A percentile compares a stretch with the other conserved stretches of the same genome.
These are phyloP conservation scores for Vaccinium macrocarpon DNA, from an alignment of 148 eudicot genomes.

Conservation along the genomic window DNA sequence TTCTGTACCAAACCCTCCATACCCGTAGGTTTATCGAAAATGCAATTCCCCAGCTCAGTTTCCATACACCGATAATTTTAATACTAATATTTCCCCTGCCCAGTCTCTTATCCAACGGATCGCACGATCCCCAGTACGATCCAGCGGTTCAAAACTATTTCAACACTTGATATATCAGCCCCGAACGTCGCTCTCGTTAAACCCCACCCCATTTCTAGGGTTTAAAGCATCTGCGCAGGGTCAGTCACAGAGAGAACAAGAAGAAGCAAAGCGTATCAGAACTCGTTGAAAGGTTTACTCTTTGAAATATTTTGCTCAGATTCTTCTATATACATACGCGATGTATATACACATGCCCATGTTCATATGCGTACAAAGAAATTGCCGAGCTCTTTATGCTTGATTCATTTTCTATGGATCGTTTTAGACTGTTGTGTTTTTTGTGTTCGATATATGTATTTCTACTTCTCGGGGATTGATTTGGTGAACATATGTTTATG, in stretches of 20 bases:
- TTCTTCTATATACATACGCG: not conserved
- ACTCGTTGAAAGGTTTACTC: not conserved
- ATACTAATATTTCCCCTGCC: not conserved
- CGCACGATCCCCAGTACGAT: not conserved
- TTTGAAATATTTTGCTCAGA: not conserved
- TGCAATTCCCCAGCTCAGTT: too few relatives aligned
- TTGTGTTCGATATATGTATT: not conserved
- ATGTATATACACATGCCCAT: not conserved
- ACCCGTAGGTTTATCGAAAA: too few relatives aligned
- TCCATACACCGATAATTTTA: too few relatives aligned
- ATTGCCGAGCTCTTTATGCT: not conserved
- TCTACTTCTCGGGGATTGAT: not conserved
- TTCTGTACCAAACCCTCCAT: too few relatives aligned
- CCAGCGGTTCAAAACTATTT: constrained; percentile 6
- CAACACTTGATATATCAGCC: not conserved
- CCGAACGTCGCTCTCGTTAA: not conserved
- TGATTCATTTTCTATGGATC: not conserved
- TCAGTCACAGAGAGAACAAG: not conserved
- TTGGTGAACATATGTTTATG: not conserved
- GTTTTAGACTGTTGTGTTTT: not conserved
- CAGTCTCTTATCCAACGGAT: constrained; percentile 7
- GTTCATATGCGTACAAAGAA: not conserved
- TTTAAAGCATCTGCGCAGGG: not conserved
- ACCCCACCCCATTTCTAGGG: constrained; percentile 9
- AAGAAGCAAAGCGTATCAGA: not conserved